These are phyloP conservation scores for Leccinum arenicola DNA, from an alignment of 768 basidiomycete species.

Conservation along the genomic window DNA sequence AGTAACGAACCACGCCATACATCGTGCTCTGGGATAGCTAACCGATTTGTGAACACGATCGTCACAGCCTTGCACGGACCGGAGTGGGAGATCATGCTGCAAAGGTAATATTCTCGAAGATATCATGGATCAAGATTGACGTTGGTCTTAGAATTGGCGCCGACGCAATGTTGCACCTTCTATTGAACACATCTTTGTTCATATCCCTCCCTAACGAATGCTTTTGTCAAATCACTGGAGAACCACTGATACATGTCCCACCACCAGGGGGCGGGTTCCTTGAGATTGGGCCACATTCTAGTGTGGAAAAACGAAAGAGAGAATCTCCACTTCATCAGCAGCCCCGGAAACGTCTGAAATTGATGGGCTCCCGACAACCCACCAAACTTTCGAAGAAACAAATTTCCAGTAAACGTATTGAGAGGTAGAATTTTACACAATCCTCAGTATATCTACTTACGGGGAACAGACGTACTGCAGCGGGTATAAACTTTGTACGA, in stretches of 20 bases:
- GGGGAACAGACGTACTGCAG: slow-evolving; percentile 40
- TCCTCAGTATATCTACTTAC: background rate
- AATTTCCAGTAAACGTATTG: slow-evolving; percentile 10
- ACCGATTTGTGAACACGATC: slow-evolving; percentile 72
- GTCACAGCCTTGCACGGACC: slow-evolving; percentile 60
- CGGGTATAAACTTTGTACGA: slow-evolving; percentile 52
- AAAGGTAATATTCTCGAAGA: slow-evolving; percentile 42
- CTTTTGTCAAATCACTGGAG: slow-evolving; percentile 79
- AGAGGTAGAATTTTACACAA: slow-evolving; percentile 16
- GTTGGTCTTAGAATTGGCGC: slow-evolving; percentile 61
- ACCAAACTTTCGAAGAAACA: slow-evolving; percentile 7
- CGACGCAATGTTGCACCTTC: slow-evolving; percentile 72
- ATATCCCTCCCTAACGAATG: slow-evolving; percentile 79
- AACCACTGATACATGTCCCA: slow-evolving; percentile 52
- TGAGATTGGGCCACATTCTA: background rate
- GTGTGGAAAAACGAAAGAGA: slow-evolving; percentile 24
- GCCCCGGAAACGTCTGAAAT: slow-evolving; percentile 29
- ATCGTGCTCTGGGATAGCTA: slow-evolving; percentile 46
- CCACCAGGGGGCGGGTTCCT: slow-evolving; percentile 14
- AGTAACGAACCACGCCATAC: slow-evolving; percentile 39
- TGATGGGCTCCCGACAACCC: slow-evolving; percentile 5
- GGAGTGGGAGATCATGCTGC: slow-evolving; percentile 65
- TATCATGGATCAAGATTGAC: background rate
- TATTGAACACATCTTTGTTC: slow-evolving; percentile 75
- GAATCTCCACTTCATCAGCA: slow-evolving; percentile 11